phyloP scores from a whole-genome alignment of 768 basidiomycete species.

The Leccinum sublutescens region DNA sequence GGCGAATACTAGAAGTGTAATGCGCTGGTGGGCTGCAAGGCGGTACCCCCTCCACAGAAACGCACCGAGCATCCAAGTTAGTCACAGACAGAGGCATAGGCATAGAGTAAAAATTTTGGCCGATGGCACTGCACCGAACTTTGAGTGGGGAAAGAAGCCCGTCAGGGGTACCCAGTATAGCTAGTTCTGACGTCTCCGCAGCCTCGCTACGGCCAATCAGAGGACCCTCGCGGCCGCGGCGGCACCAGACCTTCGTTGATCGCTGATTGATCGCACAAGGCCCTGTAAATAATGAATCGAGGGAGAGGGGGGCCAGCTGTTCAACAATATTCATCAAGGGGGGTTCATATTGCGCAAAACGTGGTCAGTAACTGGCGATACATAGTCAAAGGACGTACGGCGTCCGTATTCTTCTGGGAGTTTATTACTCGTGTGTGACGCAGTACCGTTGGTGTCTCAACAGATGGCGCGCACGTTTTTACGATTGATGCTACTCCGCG shows the following conservation, averaged over 20 bases:
- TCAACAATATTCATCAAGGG: neutral
- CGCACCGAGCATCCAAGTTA: neutral
- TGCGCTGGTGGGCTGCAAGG: neutral
- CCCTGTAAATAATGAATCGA: neutral
- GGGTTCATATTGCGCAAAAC: neutral
- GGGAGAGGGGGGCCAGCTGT: neutral
- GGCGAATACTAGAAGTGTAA: slow-evolving; percentile 1
- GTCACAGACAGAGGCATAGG: neutral
- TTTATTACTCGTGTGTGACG: slow-evolving; percentile 13
- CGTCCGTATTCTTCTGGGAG: slow-evolving; percentile 1
- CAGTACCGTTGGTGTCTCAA: neutral
- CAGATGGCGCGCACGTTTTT: slow-evolving; percentile 1
- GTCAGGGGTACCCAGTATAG: neutral
- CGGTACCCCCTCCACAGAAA: slow-evolving; percentile 4
- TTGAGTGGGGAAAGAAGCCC: slow-evolving; percentile 7
- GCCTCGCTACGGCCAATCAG: slow-evolving; percentile 5
- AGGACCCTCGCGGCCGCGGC: slow-evolving; percentile 15
- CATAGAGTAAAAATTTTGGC: slow-evolving; percentile 1
- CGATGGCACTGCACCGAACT: slow-evolving; percentile 17
- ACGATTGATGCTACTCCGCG: neutral
- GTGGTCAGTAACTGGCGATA: neutral
- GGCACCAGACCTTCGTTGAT: slow-evolving; percentile 5
- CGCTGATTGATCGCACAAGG: slow-evolving; percentile 14
- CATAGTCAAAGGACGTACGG: slow-evolving; percentile 6
- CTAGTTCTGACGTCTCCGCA: slow-evolving; percentile 5